Conservation (phyloP, 1,284 basidiomycete species). For the Microbotryum intermedium region DNA sequence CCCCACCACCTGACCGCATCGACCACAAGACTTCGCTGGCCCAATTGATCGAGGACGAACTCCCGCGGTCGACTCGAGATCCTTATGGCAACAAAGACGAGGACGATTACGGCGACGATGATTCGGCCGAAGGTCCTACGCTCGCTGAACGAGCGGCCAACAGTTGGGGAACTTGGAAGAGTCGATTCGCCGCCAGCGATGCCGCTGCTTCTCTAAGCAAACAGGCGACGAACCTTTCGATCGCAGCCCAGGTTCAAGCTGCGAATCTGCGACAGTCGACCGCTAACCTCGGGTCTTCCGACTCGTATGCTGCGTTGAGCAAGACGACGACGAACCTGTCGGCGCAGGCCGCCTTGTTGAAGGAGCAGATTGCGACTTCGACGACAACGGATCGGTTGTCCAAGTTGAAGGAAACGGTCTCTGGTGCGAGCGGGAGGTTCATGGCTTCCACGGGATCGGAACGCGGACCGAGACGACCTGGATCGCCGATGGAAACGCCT, state of each 20-base stretch:
- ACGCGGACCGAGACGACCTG: neutral
- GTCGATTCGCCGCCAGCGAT: conserved; percentile 18
- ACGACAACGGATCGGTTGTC: conserved; percentile 4
- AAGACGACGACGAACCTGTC: conserved; percentile 16
- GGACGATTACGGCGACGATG: conserved; percentile 13
- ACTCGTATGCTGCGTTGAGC: conserved; percentile 15
- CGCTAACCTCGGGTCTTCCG: conserved; percentile 3
- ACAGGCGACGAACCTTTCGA: conserved; percentile 18
- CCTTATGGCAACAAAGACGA: neutral
- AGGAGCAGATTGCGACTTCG: conserved; percentile 6
- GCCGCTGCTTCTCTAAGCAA: conserved; percentile 16
- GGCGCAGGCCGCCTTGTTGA: conserved; percentile 11
- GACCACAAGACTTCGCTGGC: conserved; percentile 16
- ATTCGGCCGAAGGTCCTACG: neutral
- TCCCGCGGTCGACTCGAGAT: neutral
- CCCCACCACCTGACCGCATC: conserved; percentile 20
- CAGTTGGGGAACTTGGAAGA: conserved; percentile 13
- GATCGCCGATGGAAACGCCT: conserved; percentile 17
- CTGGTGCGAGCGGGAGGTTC: conserved; percentile 3
- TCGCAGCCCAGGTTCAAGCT: conserved; percentile 11
- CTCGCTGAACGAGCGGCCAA: neutral
- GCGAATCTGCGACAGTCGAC: conserved; percentile 2
- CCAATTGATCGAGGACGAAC: conserved; percentile 16
- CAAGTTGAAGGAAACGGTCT: conserved; percentile 13
- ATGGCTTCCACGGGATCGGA: conserved; percentile 7